phyloP scores from a whole-genome alignment of 1,139 yeast species.

The Debaryomyces coudertii region DNA sequence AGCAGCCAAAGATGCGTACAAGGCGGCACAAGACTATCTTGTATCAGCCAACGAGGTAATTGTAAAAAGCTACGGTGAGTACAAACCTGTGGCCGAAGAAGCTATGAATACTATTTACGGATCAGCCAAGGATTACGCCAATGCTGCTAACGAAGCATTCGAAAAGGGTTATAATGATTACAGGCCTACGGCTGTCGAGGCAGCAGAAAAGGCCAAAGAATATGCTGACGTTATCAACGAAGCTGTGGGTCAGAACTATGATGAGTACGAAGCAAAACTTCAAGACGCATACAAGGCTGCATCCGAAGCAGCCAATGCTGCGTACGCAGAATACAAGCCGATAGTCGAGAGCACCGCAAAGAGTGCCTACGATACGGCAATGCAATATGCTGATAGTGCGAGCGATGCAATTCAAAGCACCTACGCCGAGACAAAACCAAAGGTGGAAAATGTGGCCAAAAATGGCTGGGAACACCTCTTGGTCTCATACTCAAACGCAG shows the following conservation, averaged over 20 bases:
- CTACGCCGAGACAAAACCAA: slow-evolving; percentile 12
- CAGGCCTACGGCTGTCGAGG: slow-evolving; percentile 15
- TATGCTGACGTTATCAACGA: slow-evolving; percentile 11
- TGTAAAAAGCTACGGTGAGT: slow-evolving; percentile 14
- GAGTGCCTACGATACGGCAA: slow-evolving; percentile 15
- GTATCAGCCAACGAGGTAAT: slow-evolving; percentile 11
- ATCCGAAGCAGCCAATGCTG: slow-evolving; percentile 10
- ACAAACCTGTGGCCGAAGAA: slow-evolving; percentile 13
- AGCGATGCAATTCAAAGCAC: slow-evolving; percentile 12
- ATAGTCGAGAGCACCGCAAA: slow-evolving; percentile 16
- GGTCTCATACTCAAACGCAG: slow-evolving; percentile 53
- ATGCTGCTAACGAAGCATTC: slow-evolving; percentile 11
- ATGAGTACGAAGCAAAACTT: slow-evolving; percentile 14
- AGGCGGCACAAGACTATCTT: slow-evolving; percentile 11
- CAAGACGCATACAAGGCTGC: slow-evolving; percentile 11
- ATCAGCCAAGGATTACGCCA: slow-evolving; percentile 8
- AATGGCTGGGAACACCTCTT: slow-evolving; percentile 22
- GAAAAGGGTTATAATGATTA: slow-evolving; percentile 15
- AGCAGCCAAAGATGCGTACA: slow-evolving; percentile 12
- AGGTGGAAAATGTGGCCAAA: slow-evolving; percentile 17
- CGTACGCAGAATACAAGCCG: slow-evolving; percentile 9
- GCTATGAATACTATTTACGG: slow-evolving; percentile 10
- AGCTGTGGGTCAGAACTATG: slow-evolving; percentile 8
- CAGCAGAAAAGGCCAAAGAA: slow-evolving; percentile 10
- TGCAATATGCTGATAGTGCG: slow-evolving; percentile 11